Percentiles rank a stretch among this genome's conserved stretches.
These are phyloP conservation scores for Bacidia rubella DNA, from an alignment of 495 filamentous ascomycete species.

Conservation along the genomic window DNA sequence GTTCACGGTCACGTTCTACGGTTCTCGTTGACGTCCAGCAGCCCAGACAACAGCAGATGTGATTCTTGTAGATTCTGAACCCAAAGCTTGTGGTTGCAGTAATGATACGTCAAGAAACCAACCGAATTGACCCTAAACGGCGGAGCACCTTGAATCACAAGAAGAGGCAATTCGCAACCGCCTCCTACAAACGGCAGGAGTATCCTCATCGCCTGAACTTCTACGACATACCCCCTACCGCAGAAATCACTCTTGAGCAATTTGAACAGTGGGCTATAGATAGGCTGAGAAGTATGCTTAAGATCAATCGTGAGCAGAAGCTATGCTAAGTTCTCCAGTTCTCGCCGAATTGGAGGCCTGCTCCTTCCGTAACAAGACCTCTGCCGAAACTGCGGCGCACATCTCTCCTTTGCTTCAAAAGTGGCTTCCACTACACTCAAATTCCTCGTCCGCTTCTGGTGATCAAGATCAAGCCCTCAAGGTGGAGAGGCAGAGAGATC, in stretches of 20 bases:
- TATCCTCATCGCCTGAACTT: constrained; percentile 86
- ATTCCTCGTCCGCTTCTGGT: constrained; percentile 45
- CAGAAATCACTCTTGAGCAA: constrained; percentile 90
- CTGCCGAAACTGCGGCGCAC: constrained; percentile 60
- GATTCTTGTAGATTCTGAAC: too few species aligned
- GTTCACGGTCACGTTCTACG: too few species aligned
- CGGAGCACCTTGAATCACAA: constrained; percentile 60
- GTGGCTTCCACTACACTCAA: constrained; percentile 71
- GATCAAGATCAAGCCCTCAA: constrained; percentile 36
- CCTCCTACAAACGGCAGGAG: constrained; percentile 54
- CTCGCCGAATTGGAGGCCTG: constrained; percentile 92
- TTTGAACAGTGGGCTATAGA: constrained; percentile 99
- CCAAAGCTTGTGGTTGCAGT: too few species aligned
- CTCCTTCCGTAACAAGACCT: constrained; percentile 79
- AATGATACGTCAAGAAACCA: constrained; percentile 64
- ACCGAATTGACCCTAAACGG: constrained; percentile 70
- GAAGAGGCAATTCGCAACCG: constrained; percentile 71
- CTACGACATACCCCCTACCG: constrained; percentile 76
- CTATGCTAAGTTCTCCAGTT: constrained; percentile 36
- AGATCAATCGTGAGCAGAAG: neutral
- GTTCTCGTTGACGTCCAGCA: too few species aligned
- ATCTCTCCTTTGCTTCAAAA: constrained; percentile 73
- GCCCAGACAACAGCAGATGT: too few species aligned
- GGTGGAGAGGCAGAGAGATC: constrained; percentile 81
- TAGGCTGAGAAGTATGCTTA: constrained; percentile 53